phyloP scores from a whole-genome alignment of 495 filamentous ascomycete genomes.

The Penicillium riverlandense region DNA sequence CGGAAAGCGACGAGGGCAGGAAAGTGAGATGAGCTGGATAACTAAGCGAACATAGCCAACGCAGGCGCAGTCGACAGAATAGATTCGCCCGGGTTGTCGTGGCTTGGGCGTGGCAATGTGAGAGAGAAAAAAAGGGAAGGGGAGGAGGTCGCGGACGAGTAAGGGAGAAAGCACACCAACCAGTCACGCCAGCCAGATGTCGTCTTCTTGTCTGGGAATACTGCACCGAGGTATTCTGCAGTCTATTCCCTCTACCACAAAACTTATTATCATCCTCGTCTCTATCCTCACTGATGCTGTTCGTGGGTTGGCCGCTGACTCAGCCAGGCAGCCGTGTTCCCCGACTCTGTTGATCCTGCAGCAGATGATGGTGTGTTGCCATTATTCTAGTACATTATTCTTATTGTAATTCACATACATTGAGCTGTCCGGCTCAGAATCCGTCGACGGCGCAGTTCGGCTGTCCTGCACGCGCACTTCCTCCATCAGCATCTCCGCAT shows the following conservation, averaged over 20 bases:
- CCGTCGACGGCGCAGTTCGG: not conserved
- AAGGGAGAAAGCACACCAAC: not conserved
- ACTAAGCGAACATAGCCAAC: not conserved
- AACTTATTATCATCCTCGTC: too few relatives aligned
- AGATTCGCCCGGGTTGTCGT: too few relatives aligned
- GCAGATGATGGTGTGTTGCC: too few relatives aligned
- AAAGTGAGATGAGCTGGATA: not conserved
- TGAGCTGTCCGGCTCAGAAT: not conserved
- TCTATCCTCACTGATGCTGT: too few relatives aligned
- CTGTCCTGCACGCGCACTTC: slow-evolving; percentile 15
- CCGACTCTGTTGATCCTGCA: too few relatives aligned
- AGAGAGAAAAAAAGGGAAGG: not conserved
- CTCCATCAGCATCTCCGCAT: slow-evolving; percentile 50
- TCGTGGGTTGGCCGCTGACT: too few relatives aligned
- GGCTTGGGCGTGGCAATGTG: not conserved
- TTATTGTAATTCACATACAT: not conserved
- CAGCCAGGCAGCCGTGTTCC: too few relatives aligned
- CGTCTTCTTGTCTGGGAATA: too few relatives aligned
- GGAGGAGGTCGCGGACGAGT: not conserved
- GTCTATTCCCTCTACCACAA: too few relatives aligned
- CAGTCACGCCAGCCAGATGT: too few relatives aligned
- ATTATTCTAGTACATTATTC: too few relatives aligned
- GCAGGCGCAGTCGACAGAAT: not conserved
- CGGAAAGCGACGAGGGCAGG: not conserved
- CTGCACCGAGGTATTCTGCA: too few relatives aligned